Conservation (phyloP, 495 filamentous ascomycete species). For the Sabuloglossum arenarium region DNA sequence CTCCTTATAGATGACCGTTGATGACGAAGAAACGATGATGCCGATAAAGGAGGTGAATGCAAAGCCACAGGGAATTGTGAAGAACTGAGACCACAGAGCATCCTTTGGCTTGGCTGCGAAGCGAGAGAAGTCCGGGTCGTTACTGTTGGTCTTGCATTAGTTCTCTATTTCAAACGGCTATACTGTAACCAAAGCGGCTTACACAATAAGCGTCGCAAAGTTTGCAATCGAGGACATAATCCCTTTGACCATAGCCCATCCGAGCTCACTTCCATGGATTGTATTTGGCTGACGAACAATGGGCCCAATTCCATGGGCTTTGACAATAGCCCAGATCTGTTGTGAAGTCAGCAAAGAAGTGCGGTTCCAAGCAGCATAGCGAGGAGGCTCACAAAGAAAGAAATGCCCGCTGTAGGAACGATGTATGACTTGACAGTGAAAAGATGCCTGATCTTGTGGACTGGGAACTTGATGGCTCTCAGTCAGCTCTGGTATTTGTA, state of each 20-base stretch:
- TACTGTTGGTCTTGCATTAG: constrained; percentile 11
- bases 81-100: constrained; percentile 72
- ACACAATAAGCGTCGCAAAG: constrained; percentile 66
- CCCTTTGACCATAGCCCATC: constrained; percentile 63
- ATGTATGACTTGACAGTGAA: constrained; percentile 84
- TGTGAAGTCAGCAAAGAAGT: neutral
- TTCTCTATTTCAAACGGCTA: neutral
- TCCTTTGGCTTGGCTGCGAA: constrained; percentile 66
- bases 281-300: constrained; percentile 53
- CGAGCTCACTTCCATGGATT: constrained; percentile 44
- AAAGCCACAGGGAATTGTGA: constrained; percentile 74
- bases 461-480: constrained; percentile 26
- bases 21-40: constrained; percentile 80
- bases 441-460: constrained; percentile 58
- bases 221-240: constrained; percentile 85
- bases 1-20: constrained; percentile 50
- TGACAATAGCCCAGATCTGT: constrained; percentile 60
- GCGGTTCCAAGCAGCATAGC: neutral
- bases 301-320: constrained; percentile 67
- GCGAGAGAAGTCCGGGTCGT: constrained; percentile 78
- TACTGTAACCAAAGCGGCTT: constrained; percentile 6
- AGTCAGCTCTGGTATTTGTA: constrained; percentile 11
- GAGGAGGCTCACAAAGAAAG: constrained; percentile 36
- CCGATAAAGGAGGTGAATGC: constrained; percentile 83
- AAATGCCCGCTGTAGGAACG: constrained; percentile 62